Evolutionary conservation across 2,329 filamentous ascomycete species (phyloP).

Genomic region (Trichoderma simmonsii): DNA sequence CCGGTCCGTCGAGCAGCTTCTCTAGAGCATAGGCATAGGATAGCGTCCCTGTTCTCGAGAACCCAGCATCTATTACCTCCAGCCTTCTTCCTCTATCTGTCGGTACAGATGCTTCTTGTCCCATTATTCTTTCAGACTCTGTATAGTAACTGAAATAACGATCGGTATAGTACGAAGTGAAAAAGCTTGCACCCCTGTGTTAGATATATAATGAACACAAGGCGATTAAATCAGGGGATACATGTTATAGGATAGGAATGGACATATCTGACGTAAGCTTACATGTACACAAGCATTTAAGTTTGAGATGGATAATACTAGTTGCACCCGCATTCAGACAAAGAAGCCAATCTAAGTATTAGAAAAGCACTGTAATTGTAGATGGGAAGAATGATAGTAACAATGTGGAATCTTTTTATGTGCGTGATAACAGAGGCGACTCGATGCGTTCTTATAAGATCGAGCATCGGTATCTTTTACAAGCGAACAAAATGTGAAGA

Average conservation of each 20-base stretch:
- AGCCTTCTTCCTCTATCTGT: not conserved
- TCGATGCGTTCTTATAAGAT: not conserved
- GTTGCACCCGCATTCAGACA: not conserved
- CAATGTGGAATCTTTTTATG: not conserved
- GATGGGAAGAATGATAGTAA: not conserved
- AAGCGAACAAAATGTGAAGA: not conserved
- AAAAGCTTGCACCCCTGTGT: not conserved
- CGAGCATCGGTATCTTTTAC: not conserved
- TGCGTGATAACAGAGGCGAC: not conserved
- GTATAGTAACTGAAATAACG: not conserved
- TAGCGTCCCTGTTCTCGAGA: not conserved
- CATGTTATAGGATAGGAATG: not conserved
- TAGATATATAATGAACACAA: not conserved
- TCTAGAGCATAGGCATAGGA: not conserved
- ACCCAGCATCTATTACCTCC: not conserved
- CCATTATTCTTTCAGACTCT: not conserved
- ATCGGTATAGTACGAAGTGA: not conserved
- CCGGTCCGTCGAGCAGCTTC: not conserved
- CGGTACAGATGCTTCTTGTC: not conserved
- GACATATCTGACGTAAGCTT: not conserved
- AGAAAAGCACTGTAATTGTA: not conserved
- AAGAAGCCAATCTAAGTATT: not conserved
- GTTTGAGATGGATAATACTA: not conserved
- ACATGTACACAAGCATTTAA: not conserved
- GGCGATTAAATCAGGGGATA: not conserved